phyloP scores from a whole-genome alignment of 2,329 filamentous ascomycete genomes.

The Ilyonectria robusta region DNA sequence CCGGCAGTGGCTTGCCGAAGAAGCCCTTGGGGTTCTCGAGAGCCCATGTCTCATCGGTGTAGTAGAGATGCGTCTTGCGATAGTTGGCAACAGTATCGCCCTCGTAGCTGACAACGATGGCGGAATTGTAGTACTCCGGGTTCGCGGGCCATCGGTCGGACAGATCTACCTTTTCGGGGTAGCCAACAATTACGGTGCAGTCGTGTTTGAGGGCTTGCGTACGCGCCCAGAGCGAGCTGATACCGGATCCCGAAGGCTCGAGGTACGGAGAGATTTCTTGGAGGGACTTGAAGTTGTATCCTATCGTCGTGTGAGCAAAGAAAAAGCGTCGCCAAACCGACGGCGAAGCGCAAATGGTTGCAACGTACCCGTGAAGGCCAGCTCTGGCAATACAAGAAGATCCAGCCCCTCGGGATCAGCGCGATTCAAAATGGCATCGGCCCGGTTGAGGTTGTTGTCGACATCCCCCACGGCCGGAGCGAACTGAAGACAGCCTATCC shows the following conservation, averaged over 20 bases:
- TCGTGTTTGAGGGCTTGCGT: slow-evolving; percentile 75
- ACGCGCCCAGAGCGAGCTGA: slow-evolving; percentile 80
- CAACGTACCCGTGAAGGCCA: slow-evolving; percentile 22
- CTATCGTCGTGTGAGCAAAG: slow-evolving; percentile 53
- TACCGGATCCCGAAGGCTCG: slow-evolving; percentile 75
- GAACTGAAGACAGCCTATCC: slow-evolving; percentile 25
- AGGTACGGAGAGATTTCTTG: slow-evolving; percentile 78
- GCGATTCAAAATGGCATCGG: slow-evolving; percentile 17
- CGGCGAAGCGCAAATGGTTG: not conserved
- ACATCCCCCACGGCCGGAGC: slow-evolving; percentile 22
- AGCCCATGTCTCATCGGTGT: slow-evolving; percentile 74
- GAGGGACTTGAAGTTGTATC: slow-evolving; percentile 84
- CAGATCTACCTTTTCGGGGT: slow-evolving; percentile 77
- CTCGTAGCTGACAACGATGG: slow-evolving; percentile 68
- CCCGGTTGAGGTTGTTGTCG: slow-evolving; percentile 27
- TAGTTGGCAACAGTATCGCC: slow-evolving; percentile 74
- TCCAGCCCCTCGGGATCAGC: slow-evolving; percentile 19
- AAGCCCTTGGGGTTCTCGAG: slow-evolving; percentile 68
- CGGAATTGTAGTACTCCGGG: slow-evolving; percentile 69
- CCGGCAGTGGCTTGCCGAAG: slow-evolving; percentile 59
- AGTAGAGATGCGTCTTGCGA: slow-evolving; percentile 71
- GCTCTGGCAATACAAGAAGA: slow-evolving; percentile 24
- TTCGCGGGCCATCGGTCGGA: slow-evolving; percentile 63
- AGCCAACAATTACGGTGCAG: slow-evolving; percentile 79
- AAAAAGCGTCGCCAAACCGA: not conserved